A percentile compares a stretch with the other conserved stretches of the same genome.
phyloP scores from a whole-genome alignment of 225 moss, liverwort and hornwort species.

The Straminergon stramineum region DNA sequence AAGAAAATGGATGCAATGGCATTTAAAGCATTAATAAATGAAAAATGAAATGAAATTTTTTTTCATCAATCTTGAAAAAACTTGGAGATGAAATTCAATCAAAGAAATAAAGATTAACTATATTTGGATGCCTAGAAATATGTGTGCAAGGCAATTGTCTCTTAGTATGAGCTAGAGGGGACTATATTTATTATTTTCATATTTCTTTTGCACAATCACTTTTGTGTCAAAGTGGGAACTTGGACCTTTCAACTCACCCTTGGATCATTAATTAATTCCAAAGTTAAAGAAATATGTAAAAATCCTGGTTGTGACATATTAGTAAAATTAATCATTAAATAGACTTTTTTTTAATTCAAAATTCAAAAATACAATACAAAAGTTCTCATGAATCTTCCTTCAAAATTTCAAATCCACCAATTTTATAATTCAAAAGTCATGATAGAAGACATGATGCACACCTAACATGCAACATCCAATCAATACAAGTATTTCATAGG shows the following conservation, averaged over 20 bases:
- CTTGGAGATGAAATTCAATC: not conserved
- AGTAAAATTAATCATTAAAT: not conserved
- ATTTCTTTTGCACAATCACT: no score
- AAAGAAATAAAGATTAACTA: not conserved
- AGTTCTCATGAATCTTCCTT: not conserved
- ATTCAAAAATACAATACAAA: not conserved
- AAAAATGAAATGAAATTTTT: no score
- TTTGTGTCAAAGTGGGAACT: no score
- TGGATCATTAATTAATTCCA: not conserved
- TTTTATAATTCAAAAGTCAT: not conserved
- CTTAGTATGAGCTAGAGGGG: not conserved
- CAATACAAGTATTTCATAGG: not conserved
- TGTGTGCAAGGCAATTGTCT: fast-evolving
- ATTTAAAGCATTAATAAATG: not conserved
- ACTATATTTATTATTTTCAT: not conserved
- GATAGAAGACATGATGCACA: fast-evolving
- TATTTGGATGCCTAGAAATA: not conserved
- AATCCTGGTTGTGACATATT: fast-evolving
- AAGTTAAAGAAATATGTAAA: not conserved
- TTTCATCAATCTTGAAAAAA: no score
- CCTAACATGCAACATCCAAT: fast-evolving
- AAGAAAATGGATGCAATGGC: not conserved
- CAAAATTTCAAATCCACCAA: no score
- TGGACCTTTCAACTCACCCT: not conserved
- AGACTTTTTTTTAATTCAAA: not conserved